phyloP scores from a whole-genome alignment of 2,329 filamentous ascomycete species.

The Pseudogymnoascus sp. region DNA sequence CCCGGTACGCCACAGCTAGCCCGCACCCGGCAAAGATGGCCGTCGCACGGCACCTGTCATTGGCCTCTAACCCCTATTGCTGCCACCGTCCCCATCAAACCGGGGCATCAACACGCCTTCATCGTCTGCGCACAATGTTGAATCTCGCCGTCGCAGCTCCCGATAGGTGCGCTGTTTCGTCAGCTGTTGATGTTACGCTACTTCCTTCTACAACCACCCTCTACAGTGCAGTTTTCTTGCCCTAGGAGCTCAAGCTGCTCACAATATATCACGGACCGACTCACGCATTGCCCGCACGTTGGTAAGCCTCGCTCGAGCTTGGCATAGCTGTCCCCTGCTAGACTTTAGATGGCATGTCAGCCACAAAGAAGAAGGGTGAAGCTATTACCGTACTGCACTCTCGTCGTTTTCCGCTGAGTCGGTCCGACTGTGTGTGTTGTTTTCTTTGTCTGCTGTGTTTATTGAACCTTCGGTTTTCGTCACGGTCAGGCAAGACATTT shows the following conservation, averaged over 20 bases:
- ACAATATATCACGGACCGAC: not conserved
- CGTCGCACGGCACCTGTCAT: not conserved
- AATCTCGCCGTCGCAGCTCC: not conserved
- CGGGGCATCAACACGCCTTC: not conserved
- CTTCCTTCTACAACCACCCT: not conserved
- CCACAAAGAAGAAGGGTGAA: not conserved
- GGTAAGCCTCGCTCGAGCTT: not conserved
- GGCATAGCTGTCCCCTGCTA: not conserved
- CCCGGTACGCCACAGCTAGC: not conserved
- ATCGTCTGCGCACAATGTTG: not conserved
- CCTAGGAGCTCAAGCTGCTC: not conserved
- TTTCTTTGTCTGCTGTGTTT: not conserved
- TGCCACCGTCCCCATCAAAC: not conserved
- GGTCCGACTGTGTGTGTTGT: not conserved
- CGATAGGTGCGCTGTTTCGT: not conserved
- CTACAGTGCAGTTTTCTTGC: not conserved
- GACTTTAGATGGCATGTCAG: not conserved
- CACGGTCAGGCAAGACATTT: not conserved
- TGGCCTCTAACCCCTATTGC: not conserved
- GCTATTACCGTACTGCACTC: not conserved
- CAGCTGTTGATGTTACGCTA: not conserved
- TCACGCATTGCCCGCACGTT: not conserved
- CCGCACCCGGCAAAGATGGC: constrained; percentile 1
- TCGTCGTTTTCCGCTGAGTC: not conserved
- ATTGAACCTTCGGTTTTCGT: not conserved